Evolutionary conservation across 441 rosid genomes (phyloP).

Genomic region (Syzygium syzygioides): DNA sequence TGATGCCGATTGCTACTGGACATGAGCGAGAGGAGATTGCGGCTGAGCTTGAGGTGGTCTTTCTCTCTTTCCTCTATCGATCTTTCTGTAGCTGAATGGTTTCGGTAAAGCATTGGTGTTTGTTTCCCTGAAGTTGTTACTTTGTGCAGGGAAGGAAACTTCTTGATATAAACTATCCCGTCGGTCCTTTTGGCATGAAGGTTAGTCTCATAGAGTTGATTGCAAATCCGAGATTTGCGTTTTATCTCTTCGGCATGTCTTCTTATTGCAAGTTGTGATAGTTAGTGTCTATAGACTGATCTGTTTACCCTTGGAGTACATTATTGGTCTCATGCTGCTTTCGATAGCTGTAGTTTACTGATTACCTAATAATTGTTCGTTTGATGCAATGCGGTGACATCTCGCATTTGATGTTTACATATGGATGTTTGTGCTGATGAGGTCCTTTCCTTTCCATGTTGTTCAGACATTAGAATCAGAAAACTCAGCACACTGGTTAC

Average conservation of each 20-base stretch:
- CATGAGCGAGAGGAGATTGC: constrained; percentile 93
- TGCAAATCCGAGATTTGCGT: not conserved
- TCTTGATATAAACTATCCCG: constrained; percentile 59
- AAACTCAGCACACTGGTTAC: not conserved
- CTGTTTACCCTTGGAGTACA: not conserved
- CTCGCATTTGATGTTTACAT: not conserved
- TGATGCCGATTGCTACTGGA: constrained; percentile 92
- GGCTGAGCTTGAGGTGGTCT: constrained; percentile 63
- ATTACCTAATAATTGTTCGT: not conserved
- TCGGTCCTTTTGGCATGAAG: constrained; percentile 84
- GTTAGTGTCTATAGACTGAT: not conserved
- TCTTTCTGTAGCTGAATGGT: not conserved
- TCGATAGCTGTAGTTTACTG: not conserved
- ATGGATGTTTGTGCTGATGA: not conserved
- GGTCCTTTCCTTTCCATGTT: not conserved
- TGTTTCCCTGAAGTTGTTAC: not conserved
- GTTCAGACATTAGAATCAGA: not conserved
- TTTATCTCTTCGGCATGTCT: not conserved
- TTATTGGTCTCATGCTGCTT: not conserved
- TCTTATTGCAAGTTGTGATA: not conserved
- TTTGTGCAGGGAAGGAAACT: constrained; percentile 55
- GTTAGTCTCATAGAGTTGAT: constrained; percentile 18
- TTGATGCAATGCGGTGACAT: not conserved
- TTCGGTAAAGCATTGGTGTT: not conserved
- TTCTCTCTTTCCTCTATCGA: not conserved